Conservation (phyloP, 352 stramenopile species). For the Pythium monospermum region DNA sequence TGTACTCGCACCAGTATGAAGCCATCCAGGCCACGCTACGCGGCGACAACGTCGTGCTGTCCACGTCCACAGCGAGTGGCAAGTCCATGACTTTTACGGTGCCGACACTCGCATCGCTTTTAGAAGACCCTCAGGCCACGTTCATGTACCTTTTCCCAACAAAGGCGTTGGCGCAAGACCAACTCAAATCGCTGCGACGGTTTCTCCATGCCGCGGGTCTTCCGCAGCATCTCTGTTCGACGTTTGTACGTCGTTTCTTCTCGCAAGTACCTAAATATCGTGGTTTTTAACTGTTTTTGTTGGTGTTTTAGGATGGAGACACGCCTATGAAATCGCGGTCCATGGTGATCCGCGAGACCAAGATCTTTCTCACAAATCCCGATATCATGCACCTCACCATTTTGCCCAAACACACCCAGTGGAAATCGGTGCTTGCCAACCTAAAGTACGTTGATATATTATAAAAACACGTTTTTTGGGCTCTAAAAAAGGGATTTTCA, state of each 20-base stretch:
- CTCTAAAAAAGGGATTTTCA: too few relatives aligned
- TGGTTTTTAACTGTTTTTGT: not conserved
- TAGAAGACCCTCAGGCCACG: constrained; percentile 47
- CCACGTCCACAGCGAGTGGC: constrained; percentile 94
- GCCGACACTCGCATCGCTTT: constrained; percentile 83
- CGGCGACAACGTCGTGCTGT: constrained; percentile 92
- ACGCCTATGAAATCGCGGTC: constrained; percentile 87
- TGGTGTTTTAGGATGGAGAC: constrained; percentile 87
- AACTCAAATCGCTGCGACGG: constrained; percentile 86
- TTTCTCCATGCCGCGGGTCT: constrained; percentile 61
- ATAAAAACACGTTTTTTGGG: too few relatives aligned
- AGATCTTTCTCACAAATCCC: constrained; percentile 98
- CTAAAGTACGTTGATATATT: constrained; percentile 87
- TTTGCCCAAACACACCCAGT: constrained; percentile 90
- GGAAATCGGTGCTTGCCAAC: constrained; percentile 83
- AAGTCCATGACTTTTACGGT: constrained; percentile 98
- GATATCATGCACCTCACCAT: constrained; percentile 98
- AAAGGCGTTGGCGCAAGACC: constrained; percentile 98
- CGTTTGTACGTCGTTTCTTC: constrained; percentile 74
- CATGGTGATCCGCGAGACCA: constrained; percentile 75
- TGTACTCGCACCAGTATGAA: constrained; percentile 92
- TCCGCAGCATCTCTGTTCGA: constrained; percentile 43
- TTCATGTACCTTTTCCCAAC: constrained; percentile 97
- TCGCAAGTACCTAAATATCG: too few relatives aligned
- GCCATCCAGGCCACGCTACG: constrained; percentile 84